A percentile compares a stretch with the other conserved stretches of the same genome.
Evolutionary conservation across 2,329 filamentous ascomycete species (phyloP).

Genomic region (Aspergillus phoenicis): DNA sequence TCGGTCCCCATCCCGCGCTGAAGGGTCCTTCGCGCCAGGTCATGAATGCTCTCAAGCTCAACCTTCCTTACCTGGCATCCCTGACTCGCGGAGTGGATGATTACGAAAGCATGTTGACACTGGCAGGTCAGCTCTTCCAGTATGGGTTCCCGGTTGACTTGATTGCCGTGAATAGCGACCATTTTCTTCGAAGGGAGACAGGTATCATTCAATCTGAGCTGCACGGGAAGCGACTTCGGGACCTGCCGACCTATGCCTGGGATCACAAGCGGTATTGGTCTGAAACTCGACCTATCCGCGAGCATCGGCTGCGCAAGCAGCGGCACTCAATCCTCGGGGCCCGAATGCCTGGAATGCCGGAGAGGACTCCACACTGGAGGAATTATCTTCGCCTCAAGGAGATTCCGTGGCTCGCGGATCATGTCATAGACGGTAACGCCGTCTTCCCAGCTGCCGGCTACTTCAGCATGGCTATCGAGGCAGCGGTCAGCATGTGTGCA

Average conservation of each 20-base stretch:
- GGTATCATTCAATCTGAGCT: not conserved
- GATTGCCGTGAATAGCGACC: conserved; percentile 1
- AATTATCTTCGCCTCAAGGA: conserved; percentile 3
- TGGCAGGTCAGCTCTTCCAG: conserved; percentile 1
- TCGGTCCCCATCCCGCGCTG: conserved; percentile 26
- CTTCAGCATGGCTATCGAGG: conserved; percentile 9
- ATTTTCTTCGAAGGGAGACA: not conserved
- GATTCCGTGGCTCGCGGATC: conserved; percentile 9
- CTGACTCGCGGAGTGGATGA: not conserved
- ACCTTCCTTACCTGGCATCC: conserved; percentile 2
- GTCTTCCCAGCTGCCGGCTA: conserved; percentile 12
- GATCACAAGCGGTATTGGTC: conserved; percentile 9
- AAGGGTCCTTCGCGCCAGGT: conserved; percentile 20
- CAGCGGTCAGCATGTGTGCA: not conserved
- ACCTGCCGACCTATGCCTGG: conserved; percentile 10
- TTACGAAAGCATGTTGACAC: not conserved
- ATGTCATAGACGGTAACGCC: conserved; percentile 1
- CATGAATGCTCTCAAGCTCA: not conserved
- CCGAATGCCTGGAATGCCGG: not conserved
- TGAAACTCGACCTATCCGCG: not conserved
- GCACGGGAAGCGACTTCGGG: not conserved
- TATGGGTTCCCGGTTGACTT: conserved; percentile 1
- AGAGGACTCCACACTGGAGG: conserved; percentile 2
- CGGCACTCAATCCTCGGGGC: not conserved
- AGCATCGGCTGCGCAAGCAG: not conserved